These are phyloP conservation scores for Pyrus betulifolia DNA, from an alignment of 306 rosid species.

Conservation along the genomic window DNA sequence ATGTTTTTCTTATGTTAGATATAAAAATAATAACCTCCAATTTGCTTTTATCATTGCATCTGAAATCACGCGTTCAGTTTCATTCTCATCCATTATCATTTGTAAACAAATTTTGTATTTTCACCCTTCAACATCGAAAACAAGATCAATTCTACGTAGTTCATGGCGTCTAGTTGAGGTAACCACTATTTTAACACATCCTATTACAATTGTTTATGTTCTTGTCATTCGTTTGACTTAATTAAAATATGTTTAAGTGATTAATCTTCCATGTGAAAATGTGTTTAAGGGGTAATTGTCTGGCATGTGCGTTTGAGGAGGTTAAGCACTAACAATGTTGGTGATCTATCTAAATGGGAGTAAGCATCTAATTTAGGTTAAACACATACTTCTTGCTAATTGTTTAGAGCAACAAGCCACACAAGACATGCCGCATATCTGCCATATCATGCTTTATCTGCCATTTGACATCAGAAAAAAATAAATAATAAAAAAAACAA, in stretches of 20 bases:
- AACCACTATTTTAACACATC: background rate
- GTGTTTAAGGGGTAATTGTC: too few relatives aligned
- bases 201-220: background rate
- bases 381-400: conserved; percentile 24
- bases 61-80: background rate
- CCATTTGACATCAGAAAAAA: background rate
- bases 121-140: background rate
- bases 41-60: background rate
- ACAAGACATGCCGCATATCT: background rate
- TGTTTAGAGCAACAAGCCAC: background rate
- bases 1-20: background rate
- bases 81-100: too few relatives aligned
- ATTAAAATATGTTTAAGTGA: too few relatives aligned
- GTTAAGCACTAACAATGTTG: conserved; percentile 5
- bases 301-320: background rate
- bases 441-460: background rate
- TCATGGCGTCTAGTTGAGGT: background rate
- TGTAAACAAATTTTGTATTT: too few relatives aligned
- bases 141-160: background rate
- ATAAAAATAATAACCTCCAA: too few relatives aligned
- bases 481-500: background rate
- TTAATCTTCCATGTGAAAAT: too few relatives aligned
- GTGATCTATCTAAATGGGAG: conserved; percentile 26
- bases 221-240: background rate
- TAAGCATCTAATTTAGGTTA: conserved; percentile 31